Conservation (phyloP, 176 grass and related monocot species). For the Carex pumila region DNA sequence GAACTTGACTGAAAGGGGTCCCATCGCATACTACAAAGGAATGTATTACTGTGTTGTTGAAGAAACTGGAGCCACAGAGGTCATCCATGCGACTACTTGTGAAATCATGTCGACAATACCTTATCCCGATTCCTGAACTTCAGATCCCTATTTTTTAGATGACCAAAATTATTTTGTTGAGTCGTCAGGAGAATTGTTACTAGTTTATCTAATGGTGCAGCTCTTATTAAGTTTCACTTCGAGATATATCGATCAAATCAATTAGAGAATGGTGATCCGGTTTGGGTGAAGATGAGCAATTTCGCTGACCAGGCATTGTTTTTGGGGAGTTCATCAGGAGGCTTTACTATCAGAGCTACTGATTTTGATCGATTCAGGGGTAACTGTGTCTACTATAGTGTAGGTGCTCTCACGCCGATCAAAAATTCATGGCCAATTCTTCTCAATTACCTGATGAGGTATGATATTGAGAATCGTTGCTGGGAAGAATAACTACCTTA, state of each 20-base stretch:
- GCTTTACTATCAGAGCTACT: neutral
- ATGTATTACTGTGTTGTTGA: neutral
- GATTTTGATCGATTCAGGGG: neutral
- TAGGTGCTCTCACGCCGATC: too few relatives aligned
- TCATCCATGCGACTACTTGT: neutral
- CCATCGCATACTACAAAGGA: neutral
- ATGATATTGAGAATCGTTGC: neutral
- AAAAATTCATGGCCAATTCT: too few relatives aligned
- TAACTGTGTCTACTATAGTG: neutral
- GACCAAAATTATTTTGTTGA: neutral
- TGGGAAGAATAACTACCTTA: neutral
- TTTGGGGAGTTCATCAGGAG: neutral
- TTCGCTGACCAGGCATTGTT: neutral
- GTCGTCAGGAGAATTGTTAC: neutral
- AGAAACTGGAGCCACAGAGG: neutral
- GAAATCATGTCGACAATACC: neutral
- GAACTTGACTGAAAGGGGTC: neutral
- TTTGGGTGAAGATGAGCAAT: neutral
- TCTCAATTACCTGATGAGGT: neutral
- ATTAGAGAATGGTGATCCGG: neutral
- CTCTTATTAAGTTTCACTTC: neutral
- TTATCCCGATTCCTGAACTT: neutral
- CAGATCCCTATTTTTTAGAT: neutral
- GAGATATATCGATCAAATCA: neutral
- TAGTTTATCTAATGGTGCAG: neutral